Evolutionary conservation across 1,139 yeast species (phyloP).

Genomic region (Magnusiomyces suaveolens): DNA sequence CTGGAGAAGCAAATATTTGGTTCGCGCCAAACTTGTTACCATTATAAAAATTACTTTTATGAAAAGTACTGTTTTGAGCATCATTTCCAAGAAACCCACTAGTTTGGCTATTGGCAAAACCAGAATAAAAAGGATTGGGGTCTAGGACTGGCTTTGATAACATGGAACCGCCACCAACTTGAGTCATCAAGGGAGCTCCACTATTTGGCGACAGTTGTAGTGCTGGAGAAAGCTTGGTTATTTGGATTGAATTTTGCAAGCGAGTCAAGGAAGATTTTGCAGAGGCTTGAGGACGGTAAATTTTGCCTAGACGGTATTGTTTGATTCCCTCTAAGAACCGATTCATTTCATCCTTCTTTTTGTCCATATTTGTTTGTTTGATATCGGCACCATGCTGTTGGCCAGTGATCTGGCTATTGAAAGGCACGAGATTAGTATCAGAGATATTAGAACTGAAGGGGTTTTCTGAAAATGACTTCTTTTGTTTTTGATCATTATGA

Average conservation of each 20-base stretch:
- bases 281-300: not conserved
- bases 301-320: not conserved
- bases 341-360: not conserved
- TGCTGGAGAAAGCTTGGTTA: not conserved
- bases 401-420: not conserved
- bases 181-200: not conserved
- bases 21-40: not conserved
- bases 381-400: not conserved
- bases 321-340: not conserved
- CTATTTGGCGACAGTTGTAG: not conserved
- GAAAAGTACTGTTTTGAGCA: not conserved
- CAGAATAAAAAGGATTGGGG: not conserved
- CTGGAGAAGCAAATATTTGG: conserved; percentile 4
- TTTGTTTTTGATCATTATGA: not conserved
- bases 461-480: not conserved
- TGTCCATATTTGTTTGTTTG: not conserved
- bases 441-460: not conserved
- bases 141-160: not conserved
- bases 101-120: not conserved
- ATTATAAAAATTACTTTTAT: not conserved
- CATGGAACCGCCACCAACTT: not conserved
- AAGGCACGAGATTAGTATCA: not conserved
- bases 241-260: not conserved
- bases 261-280: not conserved
- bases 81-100: not conserved